Conservation (phyloP, 1,284 basidiomycete genomes). For the Cryptococcus depauperatus region DNA sequence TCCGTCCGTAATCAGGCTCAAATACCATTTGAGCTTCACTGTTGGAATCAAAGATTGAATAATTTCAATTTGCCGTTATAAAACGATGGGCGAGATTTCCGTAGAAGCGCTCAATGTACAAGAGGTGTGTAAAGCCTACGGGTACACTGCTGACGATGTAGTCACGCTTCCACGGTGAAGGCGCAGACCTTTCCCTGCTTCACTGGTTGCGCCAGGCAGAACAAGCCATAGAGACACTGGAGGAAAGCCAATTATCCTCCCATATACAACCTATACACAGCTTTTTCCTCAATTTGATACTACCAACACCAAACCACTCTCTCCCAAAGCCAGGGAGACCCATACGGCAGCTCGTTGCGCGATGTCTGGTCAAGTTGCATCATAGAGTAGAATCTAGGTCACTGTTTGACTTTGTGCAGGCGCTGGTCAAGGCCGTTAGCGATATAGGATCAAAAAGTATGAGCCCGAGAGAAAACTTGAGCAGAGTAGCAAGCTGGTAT, state of each 20-base stretch:
- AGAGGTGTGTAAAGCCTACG: conserved; percentile 14
- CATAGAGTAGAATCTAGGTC: conserved; percentile 70
- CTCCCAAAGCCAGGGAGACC: conserved; percentile 77
- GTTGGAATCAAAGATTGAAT: too few species aligned
- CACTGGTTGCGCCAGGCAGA: conserved; percentile 39
- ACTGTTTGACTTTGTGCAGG: conserved; percentile 79
- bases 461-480: conserved; percentile 51
- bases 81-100: conserved; percentile 15
- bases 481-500: conserved; percentile 56
- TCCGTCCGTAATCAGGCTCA: too few species aligned
- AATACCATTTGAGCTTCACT: too few species aligned
- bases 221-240: conserved; percentile 33
- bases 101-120: conserved; percentile 19
- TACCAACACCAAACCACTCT: conserved; percentile 21
- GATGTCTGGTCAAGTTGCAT: conserved; percentile 73
- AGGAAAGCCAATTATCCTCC: conserved; percentile 17
- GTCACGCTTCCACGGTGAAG: conserved; percentile 39
- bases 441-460: conserved; percentile 42
- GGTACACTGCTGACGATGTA: conserved; percentile 5
- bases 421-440: conserved; percentile 68
- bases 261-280: conserved; percentile 29
- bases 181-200: conserved; percentile 35
- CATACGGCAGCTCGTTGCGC: conserved; percentile 66
- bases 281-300: conserved; percentile 37
- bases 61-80: too few species aligned